These are phyloP conservation scores for Escallonia herrerae DNA, from an alignment of 129 eudicot species.

Conservation along the genomic window DNA sequence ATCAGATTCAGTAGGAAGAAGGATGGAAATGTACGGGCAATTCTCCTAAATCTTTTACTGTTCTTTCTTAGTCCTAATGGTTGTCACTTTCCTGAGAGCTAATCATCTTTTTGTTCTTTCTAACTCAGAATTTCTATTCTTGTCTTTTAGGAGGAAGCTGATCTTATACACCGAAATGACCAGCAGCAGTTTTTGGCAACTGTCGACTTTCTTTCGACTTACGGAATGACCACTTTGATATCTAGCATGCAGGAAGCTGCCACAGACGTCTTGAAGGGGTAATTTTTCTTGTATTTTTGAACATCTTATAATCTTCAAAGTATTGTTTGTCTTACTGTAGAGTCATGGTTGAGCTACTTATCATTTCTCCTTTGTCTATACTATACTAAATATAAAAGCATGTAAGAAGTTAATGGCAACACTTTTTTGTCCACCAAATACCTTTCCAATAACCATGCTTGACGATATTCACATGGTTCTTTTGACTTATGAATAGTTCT, in stretches of 20 bases:
- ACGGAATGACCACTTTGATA: conserved; percentile 54
- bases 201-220: conserved; percentile 79
- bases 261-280: conserved; percentile 75
- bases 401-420: too few species aligned
- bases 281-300: conserved; percentile 9
- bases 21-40: too few species aligned
- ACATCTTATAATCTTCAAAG: neutral
- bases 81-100: conserved; percentile 1
- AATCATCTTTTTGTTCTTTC: neutral
- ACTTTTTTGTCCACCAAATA: too few species aligned
- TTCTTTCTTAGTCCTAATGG: neutral
- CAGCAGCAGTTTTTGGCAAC: conserved; percentile 72
- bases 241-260: conserved; percentile 70
- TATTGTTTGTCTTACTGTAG: neutral
- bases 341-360: neutral
- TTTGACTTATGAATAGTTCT: too few species aligned
- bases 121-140: neutral
- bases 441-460: too few species aligned
- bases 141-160: conserved; percentile 62
- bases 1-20: too few species aligned
- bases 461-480: too few species aligned
- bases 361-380: neutral
- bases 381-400: too few species aligned
- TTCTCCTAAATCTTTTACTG: neutral
- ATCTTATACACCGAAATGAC: conserved; percentile 54